A percentile compares a stretch with the other conserved stretches of the same genome.
These are phyloP conservation scores for Cardamine resedifolia DNA, from an alignment of 345 rosid species.

Conservation along the genomic window DNA sequence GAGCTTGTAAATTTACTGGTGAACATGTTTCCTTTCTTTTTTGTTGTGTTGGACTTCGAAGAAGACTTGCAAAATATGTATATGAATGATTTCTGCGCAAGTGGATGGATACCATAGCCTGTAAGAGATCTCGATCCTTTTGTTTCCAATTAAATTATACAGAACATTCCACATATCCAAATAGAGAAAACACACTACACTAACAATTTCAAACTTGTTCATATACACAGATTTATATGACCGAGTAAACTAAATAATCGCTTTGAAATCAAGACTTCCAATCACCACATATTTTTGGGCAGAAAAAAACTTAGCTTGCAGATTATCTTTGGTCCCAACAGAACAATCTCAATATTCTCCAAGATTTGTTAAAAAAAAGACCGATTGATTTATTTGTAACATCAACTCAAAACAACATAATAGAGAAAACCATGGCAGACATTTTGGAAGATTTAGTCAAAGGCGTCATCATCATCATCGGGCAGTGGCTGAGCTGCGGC, in stretches of 20 bases:
- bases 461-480: conserved; percentile 38
- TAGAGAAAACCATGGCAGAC: neutral
- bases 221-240: too few relatives aligned
- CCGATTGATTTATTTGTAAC: neutral
- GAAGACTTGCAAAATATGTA: neutral
- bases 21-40: neutral
- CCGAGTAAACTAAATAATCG: neutral
- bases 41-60: neutral
- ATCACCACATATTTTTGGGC: neutral
- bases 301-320: neutral
- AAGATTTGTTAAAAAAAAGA: neutral
- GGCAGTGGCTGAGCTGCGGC: conserved; percentile 39
- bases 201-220: neutral
- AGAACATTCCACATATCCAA: neutral
- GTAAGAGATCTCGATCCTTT: neutral
- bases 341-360: neutral
- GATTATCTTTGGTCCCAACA: conserved; percentile 1
- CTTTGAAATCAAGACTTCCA: neutral
- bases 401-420: conserved; percentile 5
- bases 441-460: conserved; percentile 22
- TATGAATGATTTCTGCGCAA: neutral
- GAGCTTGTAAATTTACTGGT: conserved; percentile 12
- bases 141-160: neutral
- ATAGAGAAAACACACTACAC: neutral
- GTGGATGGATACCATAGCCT: too few relatives aligned